Evolutionary conservation across 202 grass and related monocot genomes (phyloP).

Genomic region (Panicum virgatum): DNA sequence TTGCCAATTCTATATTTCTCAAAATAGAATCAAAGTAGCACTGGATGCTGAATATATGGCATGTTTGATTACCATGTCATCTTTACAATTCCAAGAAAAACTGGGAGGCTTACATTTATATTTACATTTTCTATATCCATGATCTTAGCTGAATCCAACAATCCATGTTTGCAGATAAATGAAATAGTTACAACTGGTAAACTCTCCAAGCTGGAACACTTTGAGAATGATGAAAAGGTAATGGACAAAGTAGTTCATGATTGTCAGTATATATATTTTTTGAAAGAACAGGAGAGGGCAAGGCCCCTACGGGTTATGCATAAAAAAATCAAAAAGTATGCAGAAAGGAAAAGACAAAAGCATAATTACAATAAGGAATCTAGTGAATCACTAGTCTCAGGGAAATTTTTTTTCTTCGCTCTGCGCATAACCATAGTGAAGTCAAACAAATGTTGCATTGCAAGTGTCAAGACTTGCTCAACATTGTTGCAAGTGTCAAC

Average conservation of each 20-base stretch:
- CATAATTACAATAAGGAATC: too few species aligned
- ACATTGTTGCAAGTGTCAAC: not conserved
- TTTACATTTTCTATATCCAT: not conserved
- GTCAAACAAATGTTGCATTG: too few species aligned
- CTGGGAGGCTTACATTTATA: not conserved
- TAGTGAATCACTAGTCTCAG: too few species aligned
- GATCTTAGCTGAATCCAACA: not conserved
- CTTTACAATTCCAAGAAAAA: not conserved
- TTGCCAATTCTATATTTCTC: not conserved
- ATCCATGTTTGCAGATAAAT: conserved; percentile 69
- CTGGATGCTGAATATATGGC: not conserved
- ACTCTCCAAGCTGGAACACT: conserved; percentile 91
- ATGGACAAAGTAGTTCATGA: conserved; percentile 9
- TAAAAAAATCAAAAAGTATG: too few species aligned
- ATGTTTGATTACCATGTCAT: conserved; percentile 2
- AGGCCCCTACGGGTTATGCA: too few species aligned
- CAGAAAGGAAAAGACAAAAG: too few species aligned
- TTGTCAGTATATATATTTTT: conserved; percentile 2
- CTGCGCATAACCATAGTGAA: too few species aligned
- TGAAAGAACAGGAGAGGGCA: too few species aligned
- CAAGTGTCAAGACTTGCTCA: too few species aligned
- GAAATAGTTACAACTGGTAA: conserved; percentile 93
- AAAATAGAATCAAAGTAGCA: not conserved
- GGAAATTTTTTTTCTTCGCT: too few species aligned
- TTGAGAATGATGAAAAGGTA: conserved; percentile 99